Evolutionary conservation across 1,139 yeast species (phyloP).

Genomic region (Blastobotrys buckinghamii): DNA sequence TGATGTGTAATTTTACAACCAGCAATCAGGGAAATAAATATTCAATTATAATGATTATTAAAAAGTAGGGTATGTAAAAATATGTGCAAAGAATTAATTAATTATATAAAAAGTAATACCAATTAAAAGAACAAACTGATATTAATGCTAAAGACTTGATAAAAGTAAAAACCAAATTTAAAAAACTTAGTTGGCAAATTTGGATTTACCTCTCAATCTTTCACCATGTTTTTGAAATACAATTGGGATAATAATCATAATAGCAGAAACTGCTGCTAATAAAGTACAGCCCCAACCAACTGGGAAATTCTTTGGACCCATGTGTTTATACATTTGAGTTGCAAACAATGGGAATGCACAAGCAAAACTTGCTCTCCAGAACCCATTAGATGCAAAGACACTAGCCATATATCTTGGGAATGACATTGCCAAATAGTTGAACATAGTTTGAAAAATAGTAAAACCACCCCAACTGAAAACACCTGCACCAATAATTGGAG

Average conservation of each 20-base stretch:
- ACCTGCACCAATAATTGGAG: constrained; percentile 56
- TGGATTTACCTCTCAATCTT: constrained; percentile 38
- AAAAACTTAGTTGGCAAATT: constrained; percentile 19
- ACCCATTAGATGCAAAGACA: constrained; percentile 52
- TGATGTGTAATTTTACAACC: too few relatives aligned
- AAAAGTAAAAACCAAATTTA: constrained; percentile 2
- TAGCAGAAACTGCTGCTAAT: constrained; percentile 40
- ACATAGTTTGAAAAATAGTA: constrained; percentile 64
- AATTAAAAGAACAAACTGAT: too few relatives aligned
- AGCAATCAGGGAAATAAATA: too few relatives aligned
- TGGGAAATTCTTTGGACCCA: constrained; percentile 42
- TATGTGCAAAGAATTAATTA: too few relatives aligned
- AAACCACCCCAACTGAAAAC: constrained; percentile 74
- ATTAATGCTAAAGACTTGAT: too few relatives aligned
- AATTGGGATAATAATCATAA: constrained; percentile 39
- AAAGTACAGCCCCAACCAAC: constrained; percentile 55
- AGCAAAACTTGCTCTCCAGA: constrained; percentile 49
- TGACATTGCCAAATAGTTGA: constrained; percentile 64
- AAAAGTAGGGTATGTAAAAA: too few relatives aligned
- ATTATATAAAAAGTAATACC: too few relatives aligned
- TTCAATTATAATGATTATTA: too few relatives aligned
- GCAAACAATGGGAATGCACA: constrained; percentile 63
- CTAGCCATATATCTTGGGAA: constrained; percentile 69
- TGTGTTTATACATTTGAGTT: constrained; percentile 42
- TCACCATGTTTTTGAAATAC: constrained; percentile 41